These are phyloP conservation scores for Trichosporon coremiiforme DNA, from an alignment of 1,284 basidiomycete genomes.

Conservation along the genomic window DNA sequence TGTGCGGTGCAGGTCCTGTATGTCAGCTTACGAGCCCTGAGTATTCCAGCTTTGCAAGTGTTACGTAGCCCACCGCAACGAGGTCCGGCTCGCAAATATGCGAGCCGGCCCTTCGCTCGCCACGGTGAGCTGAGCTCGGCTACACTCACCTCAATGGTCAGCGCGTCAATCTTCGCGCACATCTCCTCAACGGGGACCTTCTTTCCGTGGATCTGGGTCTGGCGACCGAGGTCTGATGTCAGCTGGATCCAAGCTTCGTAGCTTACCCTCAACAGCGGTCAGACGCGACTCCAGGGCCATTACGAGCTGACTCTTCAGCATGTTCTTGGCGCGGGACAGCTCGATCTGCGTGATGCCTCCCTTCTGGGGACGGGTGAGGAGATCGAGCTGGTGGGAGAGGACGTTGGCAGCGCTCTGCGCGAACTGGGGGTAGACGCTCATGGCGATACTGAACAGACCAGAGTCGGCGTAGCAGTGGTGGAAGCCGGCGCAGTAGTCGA, in stretches of 20 bases:
- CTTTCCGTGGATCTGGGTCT: slow-evolving; percentile 88
- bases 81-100: too few relatives aligned
- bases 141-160: slow-evolving; percentile 72
- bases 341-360: slow-evolving; percentile 61
- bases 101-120: too few relatives aligned
- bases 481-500: slow-evolving; percentile 97
- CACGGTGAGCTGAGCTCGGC: too few relatives aligned
- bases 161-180: slow-evolving; percentile 82
- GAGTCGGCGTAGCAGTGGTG: slow-evolving; percentile 97
- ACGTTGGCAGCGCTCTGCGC: slow-evolving; percentile 74
- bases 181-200: slow-evolving; percentile 88
- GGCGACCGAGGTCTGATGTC: slow-evolving; percentile 58
- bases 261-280: slow-evolving; percentile 81
- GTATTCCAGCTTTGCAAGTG: too few relatives aligned
- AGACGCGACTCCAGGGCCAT: slow-evolving; percentile 93
- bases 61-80: too few relatives aligned
- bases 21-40: slow-evolving; percentile 5
- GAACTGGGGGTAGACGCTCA: slow-evolving; percentile 75
- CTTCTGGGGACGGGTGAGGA: slow-evolving; percentile 56
- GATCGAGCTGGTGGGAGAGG: slow-evolving; percentile 73
- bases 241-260: neutral
- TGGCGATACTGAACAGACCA: slow-evolving; percentile 89
- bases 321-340: slow-evolving; percentile 87
- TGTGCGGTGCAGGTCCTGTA: slow-evolving; percentile 51
- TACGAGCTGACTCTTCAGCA: slow-evolving; percentile 88